Evolutionary conservation across 129 eudicot species (phyloP).

Genomic region (Solidago caesia): DNA sequence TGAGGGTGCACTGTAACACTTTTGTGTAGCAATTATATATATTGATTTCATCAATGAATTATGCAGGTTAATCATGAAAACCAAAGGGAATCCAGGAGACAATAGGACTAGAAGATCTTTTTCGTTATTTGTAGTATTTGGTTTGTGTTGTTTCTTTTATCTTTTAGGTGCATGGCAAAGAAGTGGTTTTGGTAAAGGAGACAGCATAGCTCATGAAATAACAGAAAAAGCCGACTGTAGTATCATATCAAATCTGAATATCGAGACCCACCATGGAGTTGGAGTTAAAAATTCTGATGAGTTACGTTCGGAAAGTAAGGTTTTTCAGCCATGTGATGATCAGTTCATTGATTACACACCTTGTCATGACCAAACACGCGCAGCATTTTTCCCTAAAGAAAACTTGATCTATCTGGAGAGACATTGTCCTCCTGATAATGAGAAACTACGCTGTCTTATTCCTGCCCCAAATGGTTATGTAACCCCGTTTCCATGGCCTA

Average conservation of each 20-base stretch:
- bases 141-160: slow-evolving; percentile 58
- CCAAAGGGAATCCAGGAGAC: slow-evolving; percentile 62
- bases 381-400: slow-evolving; percentile 35
- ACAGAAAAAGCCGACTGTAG: slow-evolving; percentile 49
- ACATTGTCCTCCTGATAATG: slow-evolving; percentile 47
- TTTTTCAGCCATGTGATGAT: slow-evolving; percentile 47
- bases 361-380: slow-evolving; percentile 46
- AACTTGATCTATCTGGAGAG: slow-evolving; percentile 38
- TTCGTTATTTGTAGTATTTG: slow-evolving; percentile 42
- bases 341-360: slow-evolving; percentile 43
- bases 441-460: slow-evolving; percentile 54
- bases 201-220: slow-evolving; percentile 53
- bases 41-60: slow-evolving; percentile 7
- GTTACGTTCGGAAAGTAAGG: slow-evolving; percentile 23
- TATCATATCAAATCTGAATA: slow-evolving; percentile 41
- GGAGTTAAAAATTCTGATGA: slow-evolving; percentile 24
- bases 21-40: background rate
- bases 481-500: slow-evolving; percentile 35
- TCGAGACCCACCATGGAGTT: slow-evolving; percentile 54
- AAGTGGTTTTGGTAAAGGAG: slow-evolving; percentile 68
- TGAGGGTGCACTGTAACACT: background rate
- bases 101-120: slow-evolving; percentile 46
- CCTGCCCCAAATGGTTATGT: slow-evolving; percentile 56
- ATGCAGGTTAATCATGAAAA: slow-evolving; percentile 50
- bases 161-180: slow-evolving; percentile 67